These are phyloP conservation scores for Corylus avellana DNA, from an alignment of 306 rosid species.

Conservation along the genomic window DNA sequence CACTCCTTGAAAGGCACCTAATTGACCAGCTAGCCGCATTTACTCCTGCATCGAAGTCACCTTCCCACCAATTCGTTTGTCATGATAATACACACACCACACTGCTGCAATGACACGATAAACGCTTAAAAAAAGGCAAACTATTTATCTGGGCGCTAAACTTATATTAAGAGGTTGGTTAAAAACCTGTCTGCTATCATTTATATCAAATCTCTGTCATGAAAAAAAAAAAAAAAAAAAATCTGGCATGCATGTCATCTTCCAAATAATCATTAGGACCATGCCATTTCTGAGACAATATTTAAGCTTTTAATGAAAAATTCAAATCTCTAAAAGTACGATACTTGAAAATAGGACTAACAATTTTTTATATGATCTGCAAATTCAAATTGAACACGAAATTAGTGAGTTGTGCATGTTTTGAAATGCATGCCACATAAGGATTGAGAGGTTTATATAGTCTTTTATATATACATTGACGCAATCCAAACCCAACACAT, in stretches of 20 bases:
- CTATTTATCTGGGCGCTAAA: not conserved
- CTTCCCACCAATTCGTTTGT: not conserved
- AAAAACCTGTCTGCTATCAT: not conserved
- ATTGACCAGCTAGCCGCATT: too few relatives aligned
- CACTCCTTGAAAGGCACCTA: too few relatives aligned
- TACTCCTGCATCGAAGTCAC: not conserved
- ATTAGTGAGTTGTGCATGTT: too few relatives aligned
- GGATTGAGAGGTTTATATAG: too few relatives aligned
- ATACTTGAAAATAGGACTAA: not conserved
- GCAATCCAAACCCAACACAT: too few relatives aligned
- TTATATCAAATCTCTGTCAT: not conserved
- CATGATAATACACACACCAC: not conserved
- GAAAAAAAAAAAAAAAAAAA: not conserved
- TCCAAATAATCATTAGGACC: not conserved
- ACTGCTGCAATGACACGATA: not conserved
- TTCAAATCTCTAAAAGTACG: not conserved
- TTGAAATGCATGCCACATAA: too few relatives aligned
- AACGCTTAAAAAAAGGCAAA: not conserved
- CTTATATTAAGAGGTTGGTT: not conserved
- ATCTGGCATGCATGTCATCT: not conserved
- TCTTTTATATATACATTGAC: too few relatives aligned
- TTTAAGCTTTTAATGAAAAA: not conserved
- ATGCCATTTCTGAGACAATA: not conserved
- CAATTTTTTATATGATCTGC: too few relatives aligned
- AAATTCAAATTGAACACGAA: too few relatives aligned